These are phyloP conservation scores for Jaapia argillacea DNA, from an alignment of 768 basidiomycete species.

Conservation along the genomic window DNA sequence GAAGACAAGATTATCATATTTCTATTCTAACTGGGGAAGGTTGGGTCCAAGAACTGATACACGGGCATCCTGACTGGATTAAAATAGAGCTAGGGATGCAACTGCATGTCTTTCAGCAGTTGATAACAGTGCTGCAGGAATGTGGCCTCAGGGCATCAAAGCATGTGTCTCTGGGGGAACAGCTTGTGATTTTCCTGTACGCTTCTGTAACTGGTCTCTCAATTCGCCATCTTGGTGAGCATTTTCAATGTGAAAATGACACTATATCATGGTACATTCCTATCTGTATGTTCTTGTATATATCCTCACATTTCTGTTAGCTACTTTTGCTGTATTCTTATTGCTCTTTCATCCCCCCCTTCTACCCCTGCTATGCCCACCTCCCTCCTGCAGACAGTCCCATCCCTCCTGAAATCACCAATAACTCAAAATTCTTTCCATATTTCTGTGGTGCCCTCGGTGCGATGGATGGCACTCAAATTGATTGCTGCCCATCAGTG, in stretches of 20 bases:
- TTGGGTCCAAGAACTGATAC: constrained; percentile 5
- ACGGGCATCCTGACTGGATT: constrained; percentile 4
- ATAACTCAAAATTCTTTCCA: constrained; percentile 22
- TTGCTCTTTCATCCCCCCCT: constrained; percentile 13
- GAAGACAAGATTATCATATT: constrained; percentile 1
- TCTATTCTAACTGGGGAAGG: constrained; percentile 4
- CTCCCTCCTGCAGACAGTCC: constrained; percentile 7
- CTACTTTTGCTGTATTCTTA: constrained; percentile 19
- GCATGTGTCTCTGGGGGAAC: constrained; percentile 9
- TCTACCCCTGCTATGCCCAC: constrained; percentile 18
- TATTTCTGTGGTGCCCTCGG: constrained; percentile 21
- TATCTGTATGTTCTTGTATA: neutral
- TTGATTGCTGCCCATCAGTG: constrained; percentile 12
- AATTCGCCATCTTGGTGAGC: constrained; percentile 14
- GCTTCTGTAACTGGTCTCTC: constrained; percentile 13
- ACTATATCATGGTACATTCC: constrained; percentile 8
- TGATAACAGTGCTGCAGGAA: constrained; percentile 2
- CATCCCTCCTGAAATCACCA: constrained; percentile 14
- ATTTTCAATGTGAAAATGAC: constrained; percentile 16
- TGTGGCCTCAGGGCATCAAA: constrained; percentile 4
- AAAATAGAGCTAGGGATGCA: constrained; percentile 2
- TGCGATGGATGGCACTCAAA: constrained; percentile 25
- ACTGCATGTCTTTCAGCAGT: constrained; percentile 4
- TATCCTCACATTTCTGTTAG: constrained; percentile 7
- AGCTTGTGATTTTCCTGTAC: constrained; percentile 19